Evolutionary conservation across 2,329 filamentous ascomycete species (phyloP).

Genomic region (Cladophialophora bantiana): DNA sequence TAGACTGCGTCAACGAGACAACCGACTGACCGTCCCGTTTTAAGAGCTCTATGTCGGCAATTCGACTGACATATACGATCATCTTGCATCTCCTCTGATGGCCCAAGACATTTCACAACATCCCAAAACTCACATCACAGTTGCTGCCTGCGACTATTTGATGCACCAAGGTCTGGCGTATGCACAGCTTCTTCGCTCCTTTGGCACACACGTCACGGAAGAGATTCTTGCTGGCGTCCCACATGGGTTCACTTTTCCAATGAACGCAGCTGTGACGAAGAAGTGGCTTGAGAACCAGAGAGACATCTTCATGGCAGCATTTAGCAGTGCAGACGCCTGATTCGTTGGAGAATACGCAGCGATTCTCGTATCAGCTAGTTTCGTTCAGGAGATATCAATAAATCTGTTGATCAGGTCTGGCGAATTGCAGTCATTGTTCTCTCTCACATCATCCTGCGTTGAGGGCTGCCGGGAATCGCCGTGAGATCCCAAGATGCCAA

Average conservation of each 20-base stretch:
- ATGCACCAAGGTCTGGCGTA: conserved; percentile 21
- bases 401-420: conserved; percentile 7
- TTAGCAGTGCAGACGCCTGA: conserved; percentile 3
- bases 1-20: neutral
- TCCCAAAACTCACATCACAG: conserved; percentile 17
- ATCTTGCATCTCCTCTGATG: conserved; percentile 20
- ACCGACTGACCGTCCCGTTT: neutral
- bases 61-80: conserved; percentile 11
- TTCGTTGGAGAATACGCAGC: neutral
- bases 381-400: conserved; percentile 1
- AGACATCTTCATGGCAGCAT: conserved; percentile 10
- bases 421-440: neutral
- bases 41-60: conserved; percentile 18
- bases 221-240: conserved; percentile 26
- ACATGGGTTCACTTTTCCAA: conserved; percentile 28
- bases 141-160: conserved; percentile 25
- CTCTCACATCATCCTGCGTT: neutral
- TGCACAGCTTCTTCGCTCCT: conserved; percentile 21
- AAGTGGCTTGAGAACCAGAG: conserved; percentile 21
- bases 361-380: neutral
- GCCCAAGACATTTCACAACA: conserved; percentile 8
- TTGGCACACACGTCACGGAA: conserved; percentile 13
- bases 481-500: neutral
- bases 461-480: neutral
- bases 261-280: conserved; percentile 11